phyloP scores from a whole-genome alignment of 495 filamentous ascomycete genomes.

The Tuber borchii region DNA sequence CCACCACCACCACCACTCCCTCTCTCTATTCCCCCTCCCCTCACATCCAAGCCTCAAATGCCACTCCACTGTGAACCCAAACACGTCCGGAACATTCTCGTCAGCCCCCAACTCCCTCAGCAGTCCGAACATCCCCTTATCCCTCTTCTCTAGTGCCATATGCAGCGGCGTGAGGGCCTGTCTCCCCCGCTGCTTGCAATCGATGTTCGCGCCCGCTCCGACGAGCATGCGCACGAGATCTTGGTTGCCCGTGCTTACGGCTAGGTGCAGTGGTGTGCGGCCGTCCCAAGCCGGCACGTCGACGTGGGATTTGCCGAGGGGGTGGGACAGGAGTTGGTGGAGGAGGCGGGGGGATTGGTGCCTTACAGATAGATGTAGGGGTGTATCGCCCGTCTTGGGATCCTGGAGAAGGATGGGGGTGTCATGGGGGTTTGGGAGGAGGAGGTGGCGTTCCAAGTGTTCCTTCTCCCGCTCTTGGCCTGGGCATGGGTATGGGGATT shows the following conservation, averaged over 20 bases:
- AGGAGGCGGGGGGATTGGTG: not conserved
- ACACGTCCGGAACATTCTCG: not conserved
- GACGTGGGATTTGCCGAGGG: slow-evolving; percentile 1
- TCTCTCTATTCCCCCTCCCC: not conserved
- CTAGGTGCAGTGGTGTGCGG: slow-evolving; percentile 27
- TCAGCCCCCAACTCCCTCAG: slow-evolving; percentile 35
- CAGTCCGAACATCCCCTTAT: slow-evolving; percentile 29
- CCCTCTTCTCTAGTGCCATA: slow-evolving; percentile 36
- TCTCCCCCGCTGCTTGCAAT: slow-evolving; percentile 39
- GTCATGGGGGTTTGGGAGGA: not conserved
- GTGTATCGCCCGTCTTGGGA: not conserved
- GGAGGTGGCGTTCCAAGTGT: not conserved
- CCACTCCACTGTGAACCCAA: slow-evolving; percentile 3
- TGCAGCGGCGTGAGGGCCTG: slow-evolving; percentile 42
- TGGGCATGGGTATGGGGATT: not conserved
- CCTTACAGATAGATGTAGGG: not conserved
- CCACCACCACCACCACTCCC: not conserved
- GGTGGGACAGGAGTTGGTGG: slow-evolving; percentile 1
- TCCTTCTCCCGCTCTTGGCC: not conserved
- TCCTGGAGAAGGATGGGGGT: not conserved
- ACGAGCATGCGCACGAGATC: slow-evolving; percentile 21
- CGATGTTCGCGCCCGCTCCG: slow-evolving; percentile 27
- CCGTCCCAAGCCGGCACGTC: not conserved
- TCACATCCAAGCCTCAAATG: slow-evolving; percentile 4
- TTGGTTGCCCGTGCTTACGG: slow-evolving; percentile 15